Conservation (phyloP, 2,329 filamentous ascomycete species). For the Leptographium radiaticola region DNA sequence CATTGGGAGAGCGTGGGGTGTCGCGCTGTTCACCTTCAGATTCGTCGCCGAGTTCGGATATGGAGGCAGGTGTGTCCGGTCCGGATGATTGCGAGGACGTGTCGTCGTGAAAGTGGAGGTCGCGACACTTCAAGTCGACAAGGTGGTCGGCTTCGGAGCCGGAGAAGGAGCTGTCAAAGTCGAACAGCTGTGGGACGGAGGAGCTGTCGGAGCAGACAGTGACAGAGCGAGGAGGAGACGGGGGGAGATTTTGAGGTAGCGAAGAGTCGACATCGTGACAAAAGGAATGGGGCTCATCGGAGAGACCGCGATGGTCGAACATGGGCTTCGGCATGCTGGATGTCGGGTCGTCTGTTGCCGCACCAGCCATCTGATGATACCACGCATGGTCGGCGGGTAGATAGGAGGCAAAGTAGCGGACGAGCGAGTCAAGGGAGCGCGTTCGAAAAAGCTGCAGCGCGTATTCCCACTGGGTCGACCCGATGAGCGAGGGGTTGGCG, state of each 20-base stretch:
- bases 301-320: slow-evolving; percentile 30
- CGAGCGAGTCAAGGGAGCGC: slow-evolving; percentile 44
- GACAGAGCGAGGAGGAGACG: slow-evolving; percentile 37
- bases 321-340: slow-evolving; percentile 19
- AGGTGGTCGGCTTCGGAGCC: slow-evolving; percentile 33
- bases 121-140: slow-evolving; percentile 7
- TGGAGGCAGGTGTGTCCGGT: slow-evolving; percentile 29
- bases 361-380: slow-evolving; percentile 22
- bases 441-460: slow-evolving; percentile 47
- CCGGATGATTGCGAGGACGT: slow-evolving; percentile 31
- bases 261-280: slow-evolving; percentile 11
- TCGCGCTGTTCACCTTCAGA: background rate
- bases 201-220: slow-evolving; percentile 33
- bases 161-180: slow-evolving; percentile 30
- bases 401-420: slow-evolving; percentile 47
- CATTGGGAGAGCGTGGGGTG: background rate
- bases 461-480: slow-evolving; percentile 44
- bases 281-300: slow-evolving; percentile 30
- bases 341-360: background rate
- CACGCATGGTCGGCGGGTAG: slow-evolving; percentile 37
- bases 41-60: slow-evolving; percentile 22
- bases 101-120: slow-evolving; percentile 21
- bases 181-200: slow-evolving; percentile 21
- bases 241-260: slow-evolving; percentile 22
- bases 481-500: slow-evolving; percentile 44